Conservation (phyloP, 2,329 filamentous ascomycete genomes). For the Emergomyces orientalis region DNA sequence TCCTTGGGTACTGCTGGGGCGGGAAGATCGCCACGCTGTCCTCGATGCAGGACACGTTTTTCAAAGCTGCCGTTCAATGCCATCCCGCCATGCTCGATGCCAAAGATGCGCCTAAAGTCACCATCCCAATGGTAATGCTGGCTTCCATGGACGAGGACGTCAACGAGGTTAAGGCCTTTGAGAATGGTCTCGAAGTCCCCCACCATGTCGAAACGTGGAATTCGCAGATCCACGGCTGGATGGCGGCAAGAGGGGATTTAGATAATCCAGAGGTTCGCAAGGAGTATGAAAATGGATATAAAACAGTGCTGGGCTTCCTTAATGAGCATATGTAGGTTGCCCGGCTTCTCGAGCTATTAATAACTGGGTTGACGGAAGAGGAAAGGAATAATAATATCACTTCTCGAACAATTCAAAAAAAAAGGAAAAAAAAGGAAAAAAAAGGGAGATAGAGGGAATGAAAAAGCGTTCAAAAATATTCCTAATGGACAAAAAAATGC, state of each 20-base stretch:
- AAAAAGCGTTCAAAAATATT: too few relatives aligned
- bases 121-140: constrained; percentile 46
- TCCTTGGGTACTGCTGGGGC: constrained; percentile 50
- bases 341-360: background rate
- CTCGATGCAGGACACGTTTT: constrained; percentile 39
- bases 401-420: background rate
- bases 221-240: constrained; percentile 29
- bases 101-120: constrained; percentile 43
- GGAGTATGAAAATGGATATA: constrained; percentile 28
- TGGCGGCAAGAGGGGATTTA: constrained; percentile 24
- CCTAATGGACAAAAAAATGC: background rate
- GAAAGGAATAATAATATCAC: background rate
- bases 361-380: background rate
- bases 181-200: constrained; percentile 22
- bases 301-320: constrained; percentile 23
- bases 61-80: constrained; percentile 44
- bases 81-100: constrained; percentile 50
- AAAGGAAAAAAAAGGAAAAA: background rate
- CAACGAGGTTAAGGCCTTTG: constrained; percentile 29
- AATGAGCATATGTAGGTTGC: constrained; percentile 21
- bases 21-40: constrained; percentile 44
- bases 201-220: constrained; percentile 25
- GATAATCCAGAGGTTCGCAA: constrained; percentile 22
- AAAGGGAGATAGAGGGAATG: too few relatives aligned
- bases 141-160: constrained; percentile 46